These are phyloP conservation scores for Saprolegnia diclina DNA, from an alignment of 352 stramenopile genomes.

Conservation along the genomic window DNA sequence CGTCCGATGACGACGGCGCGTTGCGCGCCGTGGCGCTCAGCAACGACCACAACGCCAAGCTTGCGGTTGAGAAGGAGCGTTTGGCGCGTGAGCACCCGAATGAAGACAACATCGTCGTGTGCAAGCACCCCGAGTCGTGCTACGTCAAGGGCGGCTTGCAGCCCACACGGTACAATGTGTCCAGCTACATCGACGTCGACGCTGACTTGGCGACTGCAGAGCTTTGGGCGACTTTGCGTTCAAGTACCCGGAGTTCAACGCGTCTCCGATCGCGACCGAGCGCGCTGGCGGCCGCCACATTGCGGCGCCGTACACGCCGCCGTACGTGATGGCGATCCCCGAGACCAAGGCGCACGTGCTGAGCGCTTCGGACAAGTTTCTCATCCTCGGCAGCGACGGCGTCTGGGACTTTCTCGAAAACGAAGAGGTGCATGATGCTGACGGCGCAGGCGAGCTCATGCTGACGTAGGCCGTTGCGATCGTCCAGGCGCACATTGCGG, in stretches of 20 bases:
- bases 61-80: conserved; percentile 80
- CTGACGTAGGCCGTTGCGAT: conserved; percentile 77
- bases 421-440: conserved; percentile 55
- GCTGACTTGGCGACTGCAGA: conserved; percentile 17
- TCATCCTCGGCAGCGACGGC: conserved; percentile 96
- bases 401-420: conserved; percentile 97
- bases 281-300: conserved; percentile 84
- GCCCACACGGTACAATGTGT: conserved; percentile 53
- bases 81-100: conserved; percentile 78
- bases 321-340: conserved; percentile 89
- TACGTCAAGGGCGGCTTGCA: conserved; percentile 92
- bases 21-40: conserved; percentile 69
- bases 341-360: conserved; percentile 69
- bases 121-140: conserved; percentile 85
- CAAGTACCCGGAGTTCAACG: conserved; percentile 93
- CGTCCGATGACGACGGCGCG: conserved; percentile 28
- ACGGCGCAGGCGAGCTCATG: not conserved
- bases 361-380: conserved; percentile 88
- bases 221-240: conserved; percentile 90
- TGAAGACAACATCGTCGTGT: conserved; percentile 88
- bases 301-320: conserved; percentile 82
- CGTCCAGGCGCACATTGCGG: conserved; percentile 57
- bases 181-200: not conserved
- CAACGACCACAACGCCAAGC: conserved; percentile 91
- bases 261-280: conserved; percentile 55